Evolutionary conservation across 805 yeast species (phyloP).

Genomic region (Kuraishia ogatae): DNA sequence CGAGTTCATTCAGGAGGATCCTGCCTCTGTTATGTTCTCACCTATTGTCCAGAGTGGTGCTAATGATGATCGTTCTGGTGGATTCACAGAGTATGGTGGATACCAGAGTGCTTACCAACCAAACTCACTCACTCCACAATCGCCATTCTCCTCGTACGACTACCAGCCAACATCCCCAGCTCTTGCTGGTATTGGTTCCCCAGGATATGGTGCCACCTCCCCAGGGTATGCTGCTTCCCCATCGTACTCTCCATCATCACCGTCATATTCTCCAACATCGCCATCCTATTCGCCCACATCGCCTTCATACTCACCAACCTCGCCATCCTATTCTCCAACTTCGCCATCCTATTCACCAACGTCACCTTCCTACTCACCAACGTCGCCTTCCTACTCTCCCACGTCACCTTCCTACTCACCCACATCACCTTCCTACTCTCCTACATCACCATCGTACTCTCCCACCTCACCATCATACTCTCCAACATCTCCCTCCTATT

Average conservation of each 20-base stretch:
- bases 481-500: constrained; percentile 50
- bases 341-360: constrained; percentile 75
- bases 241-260: constrained; percentile 62
- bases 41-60: constrained; percentile 87
- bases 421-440: constrained; percentile 43
- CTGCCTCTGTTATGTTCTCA: constrained; percentile 80
- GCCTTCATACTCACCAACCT: constrained; percentile 63
- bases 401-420: constrained; percentile 42
- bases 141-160: constrained; percentile 54
- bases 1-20: constrained; percentile 45
- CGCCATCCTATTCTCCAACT: constrained; percentile 64
- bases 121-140: constrained; percentile 35
- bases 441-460: constrained; percentile 56
- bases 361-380: constrained; percentile 69
- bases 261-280: constrained; percentile 57
- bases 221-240: constrained; percentile 55
- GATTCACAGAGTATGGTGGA: constrained; percentile 85
- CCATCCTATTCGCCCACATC: constrained; percentile 65
- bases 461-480: constrained; percentile 41
- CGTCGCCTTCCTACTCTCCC: constrained; percentile 55
- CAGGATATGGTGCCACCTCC: constrained; percentile 43
- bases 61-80: constrained; percentile 67
- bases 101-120: constrained; percentile 30
- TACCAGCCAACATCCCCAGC: constrained; percentile 44
- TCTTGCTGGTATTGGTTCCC: constrained; percentile 39